Evolutionary conservation across 345 rosid species (phyloP).

Genomic region (Gynandropsis gynandra): DNA sequence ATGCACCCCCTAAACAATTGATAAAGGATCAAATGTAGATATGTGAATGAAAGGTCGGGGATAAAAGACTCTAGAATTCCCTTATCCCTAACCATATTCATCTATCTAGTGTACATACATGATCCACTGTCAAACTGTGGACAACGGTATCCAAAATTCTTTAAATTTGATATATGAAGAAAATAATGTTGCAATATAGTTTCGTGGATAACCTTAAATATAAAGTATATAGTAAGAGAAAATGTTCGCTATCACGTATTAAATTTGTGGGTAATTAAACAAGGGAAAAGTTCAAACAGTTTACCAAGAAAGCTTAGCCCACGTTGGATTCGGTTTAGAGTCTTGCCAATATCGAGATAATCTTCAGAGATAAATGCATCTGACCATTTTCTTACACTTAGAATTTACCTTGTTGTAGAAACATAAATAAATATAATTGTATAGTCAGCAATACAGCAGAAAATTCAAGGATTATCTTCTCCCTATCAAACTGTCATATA

Average conservation of each 20-base stretch:
- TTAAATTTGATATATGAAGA: no score
- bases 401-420: slow-evolving; percentile 86
- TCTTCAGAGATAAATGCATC: slow-evolving; percentile 79
- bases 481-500: background rate
- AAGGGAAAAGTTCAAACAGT: no score
- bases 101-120: no score
- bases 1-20: slow-evolving; percentile 64
- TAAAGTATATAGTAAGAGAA: no score
- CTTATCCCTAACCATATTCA: no score
- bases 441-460: slow-evolving; percentile 2
- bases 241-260: no score
- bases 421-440: slow-evolving; percentile 11
- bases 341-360: slow-evolving; percentile 67
- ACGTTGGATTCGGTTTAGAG: slow-evolving; percentile 68
- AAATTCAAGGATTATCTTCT: background rate
- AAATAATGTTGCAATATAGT: no score
- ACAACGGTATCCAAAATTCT: no score
- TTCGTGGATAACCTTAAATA: no score
- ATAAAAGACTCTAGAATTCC: background rate
- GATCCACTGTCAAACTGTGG: no score
- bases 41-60: background rate
- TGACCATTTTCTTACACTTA: slow-evolving; percentile 95
- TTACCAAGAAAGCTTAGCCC: slow-evolving; percentile 47
- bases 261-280: no score
- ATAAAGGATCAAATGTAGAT: slow-evolving; percentile 14